Base-by-base conservation (phyloP, 768 basidiomycete species). In the Kondoa malvinella region DNA sequence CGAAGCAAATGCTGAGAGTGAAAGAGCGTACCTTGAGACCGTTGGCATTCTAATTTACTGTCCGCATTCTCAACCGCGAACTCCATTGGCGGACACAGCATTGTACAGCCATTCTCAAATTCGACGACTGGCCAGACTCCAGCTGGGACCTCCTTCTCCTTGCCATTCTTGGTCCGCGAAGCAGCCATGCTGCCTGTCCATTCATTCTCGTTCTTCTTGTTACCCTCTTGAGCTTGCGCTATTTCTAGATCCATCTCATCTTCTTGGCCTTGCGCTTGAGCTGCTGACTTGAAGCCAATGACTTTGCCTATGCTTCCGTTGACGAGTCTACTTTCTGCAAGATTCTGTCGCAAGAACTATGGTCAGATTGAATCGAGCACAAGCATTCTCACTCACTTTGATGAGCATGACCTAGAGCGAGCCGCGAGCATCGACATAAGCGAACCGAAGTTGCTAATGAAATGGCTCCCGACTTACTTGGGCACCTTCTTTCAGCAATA, bases 401-500 rank as follows among this genome's bases (percentile, higher is more conserved):
- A 91, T 89, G 31, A 95, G 81, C 88, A 89, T 89, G 2, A 94
- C n/a, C n/a, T n/a, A n/a, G n/a, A n/a, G n/a, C n/a, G n/a, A n/a
- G n/a, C n/a, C n/a, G n/a, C n/a, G n/a, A n/a, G n/a, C n/a, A n/a
- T n/a, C n/a, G n/a, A n/a, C n/a, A n/a, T n/a, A n/a, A n/a, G n/a
- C n/a, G n/a, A n/a, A n/a, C n/a, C n/a, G n/a, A n/a, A n/a, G n/a
- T n/a, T n/a, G n/a, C n/a, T n/a, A n/a, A n/a, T n/a, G n/a, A n/a
- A n/a, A n/a, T n/a, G n/a, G n/a, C n/a, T n/a, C n/a, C n/a, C n/a
- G n/a, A n/a, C n/a, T n/a, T n/a, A n/a, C 91, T 77, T 96, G 94
- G 4, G 89, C 86, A 67, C 86, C 85, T 29, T 86, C 74, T 60
- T 89, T 87, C 32, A 99, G 81, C 0, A 75, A 73, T n/a, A 99